These are phyloP conservation scores for Leccinum olivaceopallidum DNA, from an alignment of 768 basidiomycete species.

Conservation along the genomic window DNA sequence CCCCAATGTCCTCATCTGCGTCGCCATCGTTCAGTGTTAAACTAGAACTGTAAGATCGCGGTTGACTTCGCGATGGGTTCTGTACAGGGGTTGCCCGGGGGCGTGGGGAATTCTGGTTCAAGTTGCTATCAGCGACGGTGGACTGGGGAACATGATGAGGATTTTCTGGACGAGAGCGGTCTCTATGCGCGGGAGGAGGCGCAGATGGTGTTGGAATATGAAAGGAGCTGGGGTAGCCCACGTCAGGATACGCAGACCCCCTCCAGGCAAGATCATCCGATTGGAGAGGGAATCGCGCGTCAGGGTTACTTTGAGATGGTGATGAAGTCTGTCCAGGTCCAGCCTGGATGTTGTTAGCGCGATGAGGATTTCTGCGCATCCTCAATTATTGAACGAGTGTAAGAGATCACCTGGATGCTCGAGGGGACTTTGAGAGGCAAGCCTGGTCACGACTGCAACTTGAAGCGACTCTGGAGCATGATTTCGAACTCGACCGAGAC, in stretches of 20 bases:
- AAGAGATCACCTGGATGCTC: constrained; percentile 22
- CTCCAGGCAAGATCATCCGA: constrained; percentile 1
- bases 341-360: constrained; percentile 17
- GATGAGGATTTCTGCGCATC: constrained; percentile 22
- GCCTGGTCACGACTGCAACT: neutral
- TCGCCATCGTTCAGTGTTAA: constrained; percentile 35
- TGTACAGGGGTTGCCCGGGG: constrained; percentile 19
- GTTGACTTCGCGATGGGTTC: constrained; percentile 14
- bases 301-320: neutral
- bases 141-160: neutral
- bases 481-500: constrained; percentile 23
- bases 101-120: constrained; percentile 8
- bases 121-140: constrained; percentile 4
- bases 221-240: constrained; percentile 9
- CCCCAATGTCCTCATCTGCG: constrained; percentile 22
- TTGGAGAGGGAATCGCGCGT: neutral
- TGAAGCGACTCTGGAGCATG: constrained; percentile 2
- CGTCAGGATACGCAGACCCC: constrained; percentile 6
- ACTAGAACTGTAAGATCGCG: constrained; percentile 39
- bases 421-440: constrained; percentile 1
- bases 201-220: constrained; percentile 7
- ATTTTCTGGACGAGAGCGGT: neutral
- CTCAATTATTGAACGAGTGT: constrained; percentile 10
- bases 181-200: constrained; percentile 9
- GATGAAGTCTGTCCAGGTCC: constrained; percentile 20